Base-by-base conservation (phyloP, 495 filamentous ascomycete species). In the Neurospora sp. region DNA sequence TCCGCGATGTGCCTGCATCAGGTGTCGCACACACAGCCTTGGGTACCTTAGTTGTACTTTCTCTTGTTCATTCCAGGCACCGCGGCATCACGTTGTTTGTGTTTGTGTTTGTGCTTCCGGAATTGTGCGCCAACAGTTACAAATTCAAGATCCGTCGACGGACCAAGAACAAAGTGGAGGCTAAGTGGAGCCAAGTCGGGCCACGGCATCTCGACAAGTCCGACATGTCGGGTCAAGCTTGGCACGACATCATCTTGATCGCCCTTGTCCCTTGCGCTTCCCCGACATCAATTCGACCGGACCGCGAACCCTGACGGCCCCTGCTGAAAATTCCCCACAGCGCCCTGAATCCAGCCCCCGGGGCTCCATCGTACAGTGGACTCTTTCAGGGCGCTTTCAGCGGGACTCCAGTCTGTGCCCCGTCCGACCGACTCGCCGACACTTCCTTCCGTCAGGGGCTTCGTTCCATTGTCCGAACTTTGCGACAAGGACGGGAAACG, bases 211-310 rank as follows among this genome's bases (percentile, higher is more conserved):
- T 61, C 6, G 53, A 35, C 53, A 35, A 61, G 22, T 71, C 70
- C 27, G 42, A 37, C 70, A 16, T 31, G 27, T 31, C 27, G 27
- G 27, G 27, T 27, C 27, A 31, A 31, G 27, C 70, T 71, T 65
- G 70, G 70, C 70, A 71, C 70, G 20, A 65, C 42, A 38, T 69
- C 68, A 40, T 69, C 68, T 40, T 69, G n/a, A 22, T 22, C 40
- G 40, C 40, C 9, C 40, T 38, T 44, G 4, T 38, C 22, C 45
- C 40, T 37, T 42, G 41, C 27, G 27, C 27, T 27, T 16, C 27
- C 27, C 27, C 27, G 27, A 3, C 27, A 31, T 31, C 27, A 31
- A 27, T 27, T 27, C 27, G 27, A 27, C 27, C 27, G 27, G 9
- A 22, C 42, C 16, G 42, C 7, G 45, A 53, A 53, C 45, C 45